Percentiles rank a stretch among this genome's conserved stretches.
These are phyloP conservation scores for Aquanectria penicillioides DNA, from an alignment of 2,329 filamentous ascomycete genomes.

Conservation along the genomic window DNA sequence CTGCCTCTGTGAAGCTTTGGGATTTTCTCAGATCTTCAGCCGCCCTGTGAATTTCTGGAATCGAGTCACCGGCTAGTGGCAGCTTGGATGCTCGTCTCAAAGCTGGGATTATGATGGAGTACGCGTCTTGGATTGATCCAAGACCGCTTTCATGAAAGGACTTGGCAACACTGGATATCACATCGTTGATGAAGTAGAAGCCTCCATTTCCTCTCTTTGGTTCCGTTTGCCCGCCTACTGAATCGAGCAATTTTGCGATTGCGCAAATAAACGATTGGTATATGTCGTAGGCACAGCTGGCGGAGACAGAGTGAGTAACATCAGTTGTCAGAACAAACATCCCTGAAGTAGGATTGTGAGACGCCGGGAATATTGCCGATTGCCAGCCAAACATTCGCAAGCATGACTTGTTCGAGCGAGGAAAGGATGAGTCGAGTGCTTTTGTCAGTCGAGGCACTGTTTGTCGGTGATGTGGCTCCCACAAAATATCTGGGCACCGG, in stretches of 20 bases:
- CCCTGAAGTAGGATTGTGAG: no score
- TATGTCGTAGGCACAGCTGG: background rate
- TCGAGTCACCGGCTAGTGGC: no score
- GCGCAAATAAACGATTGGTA: background rate
- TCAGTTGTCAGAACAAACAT: no score
- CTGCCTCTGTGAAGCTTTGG: no score
- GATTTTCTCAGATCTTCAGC: no score
- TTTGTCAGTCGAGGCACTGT: no score
- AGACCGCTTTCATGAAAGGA: background rate
- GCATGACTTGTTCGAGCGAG: no score
- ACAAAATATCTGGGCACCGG: no score
- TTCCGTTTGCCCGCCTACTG: background rate
- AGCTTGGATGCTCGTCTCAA: background rate
- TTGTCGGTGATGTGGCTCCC: no score
- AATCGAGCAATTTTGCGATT: background rate
- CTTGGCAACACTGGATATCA: background rate
- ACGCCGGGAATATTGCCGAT: background rate
- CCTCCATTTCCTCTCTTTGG: background rate
- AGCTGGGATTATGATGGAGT: background rate
- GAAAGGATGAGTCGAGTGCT: no score
- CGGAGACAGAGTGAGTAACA: background rate
- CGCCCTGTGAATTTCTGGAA: no score
- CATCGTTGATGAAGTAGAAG: background rate
- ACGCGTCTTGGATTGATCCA: background rate
- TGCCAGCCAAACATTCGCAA: no score